phyloP scores from a whole-genome alignment of 176 grass and related monocot genomes.

The Dendrocalamus sinicus region DNA sequence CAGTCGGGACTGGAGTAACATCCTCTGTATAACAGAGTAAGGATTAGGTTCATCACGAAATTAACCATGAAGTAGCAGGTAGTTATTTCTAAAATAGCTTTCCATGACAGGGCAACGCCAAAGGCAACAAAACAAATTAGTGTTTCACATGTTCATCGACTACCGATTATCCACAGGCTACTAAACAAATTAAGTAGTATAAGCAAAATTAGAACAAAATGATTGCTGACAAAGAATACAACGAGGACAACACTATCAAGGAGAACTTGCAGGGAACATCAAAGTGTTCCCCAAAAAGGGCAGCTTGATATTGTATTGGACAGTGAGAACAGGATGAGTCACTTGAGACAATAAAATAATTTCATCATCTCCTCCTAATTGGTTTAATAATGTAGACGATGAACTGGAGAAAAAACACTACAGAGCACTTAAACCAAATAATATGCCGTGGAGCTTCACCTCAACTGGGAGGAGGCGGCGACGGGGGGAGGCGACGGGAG shows the following conservation, averaged over 20 bases:
- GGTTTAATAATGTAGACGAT: background rate
- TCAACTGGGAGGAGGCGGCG: too few relatives aligned
- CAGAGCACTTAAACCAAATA: background rate
- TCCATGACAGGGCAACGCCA: background rate
- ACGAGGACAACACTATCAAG: background rate
- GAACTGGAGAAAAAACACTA: background rate
- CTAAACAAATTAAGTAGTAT: background rate
- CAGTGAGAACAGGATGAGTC: background rate
- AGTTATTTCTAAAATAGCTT: background rate
- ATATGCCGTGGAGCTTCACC: background rate
- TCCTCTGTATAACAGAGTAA: slow-evolving; percentile 47
- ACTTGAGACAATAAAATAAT: background rate
- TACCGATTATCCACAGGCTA: background rate
- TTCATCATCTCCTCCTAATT: background rate
- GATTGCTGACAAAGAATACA: background rate
- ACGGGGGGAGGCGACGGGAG: too few relatives aligned
- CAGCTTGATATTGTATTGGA: background rate
- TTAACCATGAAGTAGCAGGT: background rate
- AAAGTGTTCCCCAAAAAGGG: background rate
- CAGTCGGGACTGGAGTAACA: slow-evolving; percentile 61
- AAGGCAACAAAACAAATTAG: background rate
- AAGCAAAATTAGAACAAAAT: background rate
- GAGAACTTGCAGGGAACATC: background rate
- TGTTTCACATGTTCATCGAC: background rate
- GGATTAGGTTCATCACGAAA: background rate